phyloP scores from a whole-genome alignment of 306 rosid species.

The Calophaca sinica region DNA sequence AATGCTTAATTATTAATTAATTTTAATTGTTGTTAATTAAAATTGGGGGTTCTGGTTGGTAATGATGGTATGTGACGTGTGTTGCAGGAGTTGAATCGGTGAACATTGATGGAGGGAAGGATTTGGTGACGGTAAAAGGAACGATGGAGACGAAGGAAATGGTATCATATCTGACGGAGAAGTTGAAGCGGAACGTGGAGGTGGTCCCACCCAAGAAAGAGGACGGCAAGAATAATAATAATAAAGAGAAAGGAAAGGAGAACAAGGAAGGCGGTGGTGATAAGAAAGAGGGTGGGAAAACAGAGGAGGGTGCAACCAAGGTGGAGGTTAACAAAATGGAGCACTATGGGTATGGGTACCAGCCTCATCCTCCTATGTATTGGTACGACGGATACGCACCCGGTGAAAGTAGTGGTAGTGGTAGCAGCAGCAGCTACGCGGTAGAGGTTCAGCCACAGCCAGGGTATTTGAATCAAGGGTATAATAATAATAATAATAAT shows the following conservation, averaged over 20 bases:
- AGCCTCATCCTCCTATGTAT: conserved; percentile 48
- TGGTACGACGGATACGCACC: conserved; percentile 62
- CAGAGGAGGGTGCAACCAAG: conserved; percentile 48
- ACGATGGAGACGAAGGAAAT: conserved; percentile 63
- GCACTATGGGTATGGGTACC: conserved; percentile 58
- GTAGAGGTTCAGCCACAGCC: conserved; percentile 34
- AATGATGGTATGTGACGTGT: conserved; percentile 7
- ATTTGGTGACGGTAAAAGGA: conserved; percentile 75
- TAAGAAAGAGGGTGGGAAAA: conserved; percentile 35
- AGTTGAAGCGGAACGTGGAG: conserved; percentile 68
- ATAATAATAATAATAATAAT: conserved; percentile 25
- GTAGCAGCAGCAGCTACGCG: conserved; percentile 18
- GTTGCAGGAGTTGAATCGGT: conserved; percentile 75
- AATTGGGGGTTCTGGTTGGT: background rate
- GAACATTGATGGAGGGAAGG: conserved; percentile 59
- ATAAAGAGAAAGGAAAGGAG: conserved; percentile 48
- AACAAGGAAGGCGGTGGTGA: conserved; percentile 43
- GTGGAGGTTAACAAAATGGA: conserved; percentile 68
- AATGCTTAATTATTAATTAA: too few species aligned
- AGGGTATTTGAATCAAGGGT: conserved; percentile 35
- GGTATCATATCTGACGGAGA: conserved; percentile 55
- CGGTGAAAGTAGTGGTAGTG: conserved; percentile 53
- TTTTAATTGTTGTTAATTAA: background rate
- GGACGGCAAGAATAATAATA: too few species aligned
- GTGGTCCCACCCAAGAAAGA: conserved; percentile 71